Evolutionary conservation across 352 stramenopile species (phyloP), one percentile per base, ranked within the genome.

Genomic region (Aphanomyces astaci): DNA sequence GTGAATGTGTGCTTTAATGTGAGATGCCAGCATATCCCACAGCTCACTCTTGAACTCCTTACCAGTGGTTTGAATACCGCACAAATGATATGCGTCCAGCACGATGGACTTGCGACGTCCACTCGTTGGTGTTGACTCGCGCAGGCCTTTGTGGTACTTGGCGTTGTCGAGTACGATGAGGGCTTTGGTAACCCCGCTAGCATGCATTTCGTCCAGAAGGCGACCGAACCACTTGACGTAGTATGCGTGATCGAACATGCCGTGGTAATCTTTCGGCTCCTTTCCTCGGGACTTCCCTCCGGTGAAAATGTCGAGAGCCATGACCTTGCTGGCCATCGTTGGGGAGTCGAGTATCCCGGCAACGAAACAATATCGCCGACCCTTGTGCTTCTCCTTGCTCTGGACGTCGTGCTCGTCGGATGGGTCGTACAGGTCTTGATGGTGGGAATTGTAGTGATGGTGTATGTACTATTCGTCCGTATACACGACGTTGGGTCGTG

Each of bases 1-100:
- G n/a, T n/a, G n/a, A n/a, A n/a, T n/a, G 54, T 64, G 31, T 17
- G 15, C 55, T 22, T 64, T 64, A 10, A 64, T 49, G 39, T 64
- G 30, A 24, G 15, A 17, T 22, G 15, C 25, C 15, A 64, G 11
- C 25, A 56, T n/a, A n/a, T n/a, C n/a, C n/a, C n/a, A n/a, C n/a
- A n/a, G n/a, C n/a, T n/a, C n/a, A n/a, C n/a, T n/a, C 11, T 17
- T 56, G 15, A 15, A 15, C 53, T 11, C 55, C 17, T 48, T 54
- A 49, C 40, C 40, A 49, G 15, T 49, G 31, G 25, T 22, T 63
- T 22, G 32, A 70, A 9, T 2, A n/a, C 33, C 11, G 62, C n/a
- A 22, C 27, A n/a, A 13, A 27, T 17, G 0, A 27, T 27, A 64
- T 15, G 55, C 55, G 0, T 64, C 15, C 13, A 56, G 55, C 39